A percentile compares a stretch with the other conserved stretches of the same genome.
Conservation (phyloP, 2,329 filamentous ascomycete species). For the Endocalyx cinctus region DNA sequence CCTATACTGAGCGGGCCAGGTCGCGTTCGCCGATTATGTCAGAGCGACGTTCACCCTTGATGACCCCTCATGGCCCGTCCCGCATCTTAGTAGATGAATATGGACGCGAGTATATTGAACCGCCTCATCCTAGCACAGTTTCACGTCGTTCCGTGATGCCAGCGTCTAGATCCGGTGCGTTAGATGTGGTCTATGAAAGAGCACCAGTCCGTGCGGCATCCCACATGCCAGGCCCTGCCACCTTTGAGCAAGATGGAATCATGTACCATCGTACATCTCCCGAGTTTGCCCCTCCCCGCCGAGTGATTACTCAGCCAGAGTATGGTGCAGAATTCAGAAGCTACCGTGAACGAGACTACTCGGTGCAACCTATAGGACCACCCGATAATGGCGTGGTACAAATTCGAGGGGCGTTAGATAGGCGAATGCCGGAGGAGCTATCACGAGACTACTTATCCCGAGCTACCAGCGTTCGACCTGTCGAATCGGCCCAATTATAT, state of each 20-base stretch:
- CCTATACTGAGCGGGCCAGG: conserved; percentile 43
- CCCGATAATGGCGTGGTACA: conserved; percentile 43
- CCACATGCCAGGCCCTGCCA: conserved; percentile 41
- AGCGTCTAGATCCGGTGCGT: conserved; percentile 34
- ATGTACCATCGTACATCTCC: conserved; percentile 51
- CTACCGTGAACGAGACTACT: conserved; percentile 55
- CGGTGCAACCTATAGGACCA: conserved; percentile 41
- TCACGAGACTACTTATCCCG: conserved; percentile 51
- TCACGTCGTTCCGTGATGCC: conserved; percentile 49
- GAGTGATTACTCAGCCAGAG: conserved; percentile 61
- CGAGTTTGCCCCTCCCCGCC: conserved; percentile 43
- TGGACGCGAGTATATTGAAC: conserved; percentile 72
- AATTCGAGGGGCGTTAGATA: conserved; percentile 37
- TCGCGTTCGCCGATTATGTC: conserved; percentile 44
- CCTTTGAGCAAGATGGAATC: conserved; percentile 45
- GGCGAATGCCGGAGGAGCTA: conserved; percentile 39
- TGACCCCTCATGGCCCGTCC: conserved; percentile 51
- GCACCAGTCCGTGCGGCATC: conserved; percentile 47
- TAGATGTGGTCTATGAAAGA: conserved; percentile 63
- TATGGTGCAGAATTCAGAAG: conserved; percentile 48
- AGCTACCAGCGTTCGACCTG: conserved; percentile 55
- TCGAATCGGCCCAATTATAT: conserved; percentile 41
- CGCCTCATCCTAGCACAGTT: conserved; percentile 36
- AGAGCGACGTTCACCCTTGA: conserved; percentile 41
- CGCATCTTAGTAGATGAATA: conserved; percentile 78